Percentiles rank a stretch among this genome's conserved stretches.
Evolutionary conservation across 129 eudicot species (phyloP).

Genomic region (Centella asiatica): DNA sequence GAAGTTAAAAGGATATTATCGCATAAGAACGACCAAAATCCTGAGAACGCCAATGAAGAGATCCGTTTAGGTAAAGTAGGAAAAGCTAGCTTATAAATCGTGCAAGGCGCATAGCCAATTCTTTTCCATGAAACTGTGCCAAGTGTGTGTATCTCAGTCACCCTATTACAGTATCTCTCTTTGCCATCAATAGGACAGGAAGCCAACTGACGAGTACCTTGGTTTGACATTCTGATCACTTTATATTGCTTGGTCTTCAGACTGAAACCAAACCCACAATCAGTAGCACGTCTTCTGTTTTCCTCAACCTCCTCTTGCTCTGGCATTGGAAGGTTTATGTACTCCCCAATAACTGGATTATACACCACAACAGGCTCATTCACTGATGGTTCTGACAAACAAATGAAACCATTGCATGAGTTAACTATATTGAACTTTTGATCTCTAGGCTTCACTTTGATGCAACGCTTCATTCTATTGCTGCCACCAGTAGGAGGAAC

Average conservation of each 20-base stretch:
- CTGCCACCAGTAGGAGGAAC: background rate
- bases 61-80: background rate
- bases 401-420: constrained; percentile 3
- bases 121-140: constrained; percentile 2
- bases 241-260: no score
- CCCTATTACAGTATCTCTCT: background rate
- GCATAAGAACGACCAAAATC: background rate
- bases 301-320: no score
- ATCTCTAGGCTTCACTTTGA: background rate
- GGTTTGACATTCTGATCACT: no score
- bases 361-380: background rate
- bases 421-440: background rate
- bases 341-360: no score
- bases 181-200: background rate
- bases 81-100: background rate
- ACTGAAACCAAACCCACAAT: no score
- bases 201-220: background rate
- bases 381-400: background rate
- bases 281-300: no score
- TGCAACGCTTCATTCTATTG: background rate
- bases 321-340: no score
- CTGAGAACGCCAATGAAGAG: background rate
- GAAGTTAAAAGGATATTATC: background rate
- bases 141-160: constrained; percentile 3
- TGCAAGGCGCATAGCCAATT: background rate